Percentiles rank a stretch among this genome's conserved stretches.
Conservation (phyloP, 345 rosid species). For the Hibiscus trionum region DNA sequence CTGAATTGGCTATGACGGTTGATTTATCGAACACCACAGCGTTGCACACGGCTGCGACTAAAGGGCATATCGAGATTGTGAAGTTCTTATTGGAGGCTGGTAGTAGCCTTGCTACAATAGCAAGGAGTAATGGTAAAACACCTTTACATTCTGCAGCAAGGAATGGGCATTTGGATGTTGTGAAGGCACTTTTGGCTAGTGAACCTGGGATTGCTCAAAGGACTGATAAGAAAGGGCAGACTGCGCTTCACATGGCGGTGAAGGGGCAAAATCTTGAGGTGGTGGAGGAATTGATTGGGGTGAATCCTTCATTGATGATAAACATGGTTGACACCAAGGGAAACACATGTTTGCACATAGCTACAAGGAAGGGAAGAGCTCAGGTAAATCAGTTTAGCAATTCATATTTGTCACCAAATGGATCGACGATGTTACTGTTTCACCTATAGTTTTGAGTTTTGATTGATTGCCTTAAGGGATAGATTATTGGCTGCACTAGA, state of each 20-base stretch:
- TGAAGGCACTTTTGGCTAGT: slow-evolving; percentile 47
- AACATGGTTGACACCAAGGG: slow-evolving; percentile 75
- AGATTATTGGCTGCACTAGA: neutral
- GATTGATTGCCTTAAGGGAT: neutral
- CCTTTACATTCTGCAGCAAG: slow-evolving; percentile 88
- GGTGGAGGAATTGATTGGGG: slow-evolving; percentile 57
- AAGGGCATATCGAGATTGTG: slow-evolving; percentile 73
- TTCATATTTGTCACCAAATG: neutral
- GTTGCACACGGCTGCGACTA: slow-evolving; percentile 81
- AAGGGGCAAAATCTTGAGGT: slow-evolving; percentile 69
- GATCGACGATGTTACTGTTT: neutral
- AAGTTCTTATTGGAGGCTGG: slow-evolving; percentile 60
- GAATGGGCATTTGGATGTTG: slow-evolving; percentile 71
- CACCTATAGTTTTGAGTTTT: neutral
- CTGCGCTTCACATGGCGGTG: slow-evolving; percentile 93
- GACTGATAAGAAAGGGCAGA: slow-evolving; percentile 86
- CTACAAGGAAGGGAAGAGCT: slow-evolving; percentile 73
- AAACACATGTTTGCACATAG: slow-evolving; percentile 71
- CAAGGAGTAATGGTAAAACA: slow-evolving; percentile 86
- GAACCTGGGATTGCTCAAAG: slow-evolving; percentile 58
- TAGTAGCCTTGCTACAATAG: slow-evolving; percentile 75
- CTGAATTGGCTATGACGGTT: slow-evolving; percentile 91
- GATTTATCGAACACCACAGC: slow-evolving; percentile 86
- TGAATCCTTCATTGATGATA: slow-evolving; percentile 40
- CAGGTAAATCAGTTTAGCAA: slow-evolving; percentile 33